Evolutionary conservation across 1,284 basidiomycete species (phyloP), one percentile per base, ranked within the genome.

Genomic region (Hemileccinum hortonii): DNA sequence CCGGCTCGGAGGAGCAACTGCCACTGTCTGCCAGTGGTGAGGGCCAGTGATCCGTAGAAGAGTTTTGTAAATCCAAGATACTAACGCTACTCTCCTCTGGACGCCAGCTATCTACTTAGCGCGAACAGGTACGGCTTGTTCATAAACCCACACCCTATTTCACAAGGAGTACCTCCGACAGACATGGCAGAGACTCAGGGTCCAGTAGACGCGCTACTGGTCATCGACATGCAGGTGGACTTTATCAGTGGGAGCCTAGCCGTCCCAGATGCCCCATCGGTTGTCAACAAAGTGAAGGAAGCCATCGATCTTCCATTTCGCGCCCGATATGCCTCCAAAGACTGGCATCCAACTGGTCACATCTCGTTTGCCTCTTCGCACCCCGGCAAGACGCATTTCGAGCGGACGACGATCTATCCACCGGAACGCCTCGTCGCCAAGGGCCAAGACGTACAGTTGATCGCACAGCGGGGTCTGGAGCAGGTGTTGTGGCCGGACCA

Each of bases 401-500:
- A 64, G 7, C 68, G 59, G 32, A 67, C 61, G 6, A 70, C 57
- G 10, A 73, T 80, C 44, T 69, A 70, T 57, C 77, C 79, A 45
- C 73, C 75, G 2, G 63, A 71, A 26, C 69, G 69, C 32, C 62
- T 67, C 37, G 58, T 67, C n/a, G 53, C 61, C 18, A 44, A 21
- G 3, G 65, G 66, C 3, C 59, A 67, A 30, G 57, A 57, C 14
- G 39, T 54, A 15, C 0, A 32, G n/a, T 32, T 52, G 10, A 59
- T 69, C 36, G 6, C 45, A 7, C 45, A 59, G 12, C 57, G 57
- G 16, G 73, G 71, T 12, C 52, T 74, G 24, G 66, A 74, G 45
- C 80, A 81, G 61, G 69, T 74, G 11, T 61, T 81, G 35, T 81
- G 79, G 79, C 80, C 79, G 2, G 71, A 73, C 36, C 79, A 82